These are phyloP conservation scores for Cryptococcus neoformans DNA, from an alignment of 1,284 basidiomycete genomes.

Conservation along the genomic window DNA sequence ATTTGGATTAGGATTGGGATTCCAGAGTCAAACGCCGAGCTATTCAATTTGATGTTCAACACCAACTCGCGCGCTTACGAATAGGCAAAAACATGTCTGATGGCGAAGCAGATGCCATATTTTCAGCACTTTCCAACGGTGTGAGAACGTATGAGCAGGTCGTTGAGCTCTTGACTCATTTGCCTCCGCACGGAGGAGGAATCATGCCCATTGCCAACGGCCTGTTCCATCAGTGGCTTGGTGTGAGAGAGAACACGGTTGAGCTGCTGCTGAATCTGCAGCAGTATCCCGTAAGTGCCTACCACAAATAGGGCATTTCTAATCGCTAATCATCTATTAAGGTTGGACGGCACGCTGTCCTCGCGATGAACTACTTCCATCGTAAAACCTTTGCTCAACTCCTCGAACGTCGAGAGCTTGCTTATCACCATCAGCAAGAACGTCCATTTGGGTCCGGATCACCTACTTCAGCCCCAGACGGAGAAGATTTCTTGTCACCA, in stretches of 20 bases:
- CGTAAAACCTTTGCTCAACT: slow-evolving; percentile 51
- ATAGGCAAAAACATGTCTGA: slow-evolving; percentile 60
- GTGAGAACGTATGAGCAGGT: slow-evolving; percentile 80
- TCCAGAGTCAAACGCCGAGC: slow-evolving; percentile 52
- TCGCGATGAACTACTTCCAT: slow-evolving; percentile 86
- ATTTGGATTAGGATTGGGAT: slow-evolving; percentile 57
- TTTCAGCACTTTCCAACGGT: slow-evolving; percentile 65
- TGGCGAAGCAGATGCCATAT: slow-evolving; percentile 69
- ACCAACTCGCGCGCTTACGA: slow-evolving; percentile 69
- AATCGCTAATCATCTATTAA: slow-evolving; percentile 40
- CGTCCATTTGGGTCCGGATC: background rate
- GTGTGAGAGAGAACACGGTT: slow-evolving; percentile 71
- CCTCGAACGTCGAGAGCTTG: slow-evolving; percentile 14
- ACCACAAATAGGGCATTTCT: background rate
- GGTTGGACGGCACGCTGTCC: slow-evolving; percentile 81
- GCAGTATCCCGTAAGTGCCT: slow-evolving; percentile 61
- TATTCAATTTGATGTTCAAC: slow-evolving; percentile 65
- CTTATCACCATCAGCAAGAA: slow-evolving; percentile 3
- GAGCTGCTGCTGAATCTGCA: slow-evolving; percentile 79
- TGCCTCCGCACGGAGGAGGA: slow-evolving; percentile 77
- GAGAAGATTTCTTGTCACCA: slow-evolving; percentile 8
- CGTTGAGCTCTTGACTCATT: slow-evolving; percentile 76
- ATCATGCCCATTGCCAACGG: slow-evolving; percentile 81
- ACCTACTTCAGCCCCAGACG: background rate
- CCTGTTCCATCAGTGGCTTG: slow-evolving; percentile 77